Evolutionary conservation across 2,329 filamentous ascomycete species (phyloP), one percentile per base, ranked within the genome.

Genomic region (Hypoxylon sp.): DNA sequence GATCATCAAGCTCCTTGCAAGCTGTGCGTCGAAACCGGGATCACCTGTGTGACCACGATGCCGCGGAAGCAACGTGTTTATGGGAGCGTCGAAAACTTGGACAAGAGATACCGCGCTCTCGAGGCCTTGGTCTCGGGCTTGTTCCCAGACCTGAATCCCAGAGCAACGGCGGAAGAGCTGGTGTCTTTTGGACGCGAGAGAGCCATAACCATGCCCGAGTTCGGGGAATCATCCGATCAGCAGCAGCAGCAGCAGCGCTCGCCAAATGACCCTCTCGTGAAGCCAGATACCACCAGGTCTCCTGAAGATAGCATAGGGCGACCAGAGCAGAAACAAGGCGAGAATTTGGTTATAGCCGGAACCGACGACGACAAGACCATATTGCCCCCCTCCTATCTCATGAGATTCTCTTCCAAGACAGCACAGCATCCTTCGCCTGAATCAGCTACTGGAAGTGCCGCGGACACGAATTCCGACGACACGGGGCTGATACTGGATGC

Each of bases 51-150:
- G 55, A 74, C 69, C 5, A 75, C 72, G 7, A 62, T 75, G 25
- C 74, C 74, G 4, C 69, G 74, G 16, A 76, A 76, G 55, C 72
- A 74, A 27, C 63, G 74, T 23, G 72, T 76, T 7, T 76, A 76
- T 45, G 74, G 74, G 11, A 75, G 73, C 49, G 71, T 75, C 5
- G 74, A 76, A 52, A 74, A 73, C n/a, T 62, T 76, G 31, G 75
- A 73, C 36, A 63, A 72, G 20, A 66, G 73, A 19, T 76, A 73
- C 51, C 65, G 74, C 31, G 72, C 74, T 2, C 65, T 76, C 7
- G 73, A 76, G 55, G 67, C 72, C 11, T 36, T 76, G 31, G 67
- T 75, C 30, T 70, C 72, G 38, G 73, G 73, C 0, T 47, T 76
- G 1, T 75, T 73, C 35, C 72, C 73, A 3, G 55, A 72, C 11